phyloP scores from a whole-genome alignment of 345 rosid species.

The Eucalyptus urophylla region DNA sequence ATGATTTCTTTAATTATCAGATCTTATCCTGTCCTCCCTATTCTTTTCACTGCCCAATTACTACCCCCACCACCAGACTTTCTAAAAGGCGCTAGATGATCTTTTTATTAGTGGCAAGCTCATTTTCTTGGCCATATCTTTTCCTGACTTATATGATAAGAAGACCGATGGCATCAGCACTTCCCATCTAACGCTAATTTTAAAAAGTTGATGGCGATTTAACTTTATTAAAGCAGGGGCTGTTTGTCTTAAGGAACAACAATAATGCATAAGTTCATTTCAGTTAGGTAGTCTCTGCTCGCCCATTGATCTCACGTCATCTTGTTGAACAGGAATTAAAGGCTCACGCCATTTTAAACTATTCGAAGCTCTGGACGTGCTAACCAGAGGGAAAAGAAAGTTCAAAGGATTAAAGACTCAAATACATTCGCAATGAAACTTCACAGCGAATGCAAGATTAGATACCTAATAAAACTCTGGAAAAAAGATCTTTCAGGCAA shows the following conservation, averaged over 20 bases:
- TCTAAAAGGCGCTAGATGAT: neutral
- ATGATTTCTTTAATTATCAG: neutral
- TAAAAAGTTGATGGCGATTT: conserved; percentile 21
- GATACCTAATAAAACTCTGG: neutral
- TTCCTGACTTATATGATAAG: neutral
- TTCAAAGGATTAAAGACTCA: neutral
- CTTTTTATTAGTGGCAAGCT: neutral
- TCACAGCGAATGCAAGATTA: neutral
- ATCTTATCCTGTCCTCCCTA: neutral
- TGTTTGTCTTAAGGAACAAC: conserved; percentile 5
- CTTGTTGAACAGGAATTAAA: neutral
- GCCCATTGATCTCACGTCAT: conserved; percentile 4
- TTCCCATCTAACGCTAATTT: neutral
- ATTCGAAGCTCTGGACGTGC: neutral
- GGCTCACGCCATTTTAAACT: neutral
- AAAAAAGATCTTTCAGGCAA: neutral
- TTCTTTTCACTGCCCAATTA: neutral
- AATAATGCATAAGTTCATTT: conserved; percentile 1
- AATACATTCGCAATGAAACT: neutral
- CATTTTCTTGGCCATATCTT: neutral
- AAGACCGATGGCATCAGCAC: neutral
- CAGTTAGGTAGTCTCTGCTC: conserved; percentile 6
- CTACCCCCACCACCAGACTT: neutral
- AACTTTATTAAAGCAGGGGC: conserved; percentile 13
- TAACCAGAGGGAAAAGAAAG: neutral